A percentile compares a stretch with the other conserved stretches of the same genome.
Evolutionary conservation across 1,284 basidiomycete genomes (phyloP).

Genomic region (Ganoderma resinaceum): DNA sequence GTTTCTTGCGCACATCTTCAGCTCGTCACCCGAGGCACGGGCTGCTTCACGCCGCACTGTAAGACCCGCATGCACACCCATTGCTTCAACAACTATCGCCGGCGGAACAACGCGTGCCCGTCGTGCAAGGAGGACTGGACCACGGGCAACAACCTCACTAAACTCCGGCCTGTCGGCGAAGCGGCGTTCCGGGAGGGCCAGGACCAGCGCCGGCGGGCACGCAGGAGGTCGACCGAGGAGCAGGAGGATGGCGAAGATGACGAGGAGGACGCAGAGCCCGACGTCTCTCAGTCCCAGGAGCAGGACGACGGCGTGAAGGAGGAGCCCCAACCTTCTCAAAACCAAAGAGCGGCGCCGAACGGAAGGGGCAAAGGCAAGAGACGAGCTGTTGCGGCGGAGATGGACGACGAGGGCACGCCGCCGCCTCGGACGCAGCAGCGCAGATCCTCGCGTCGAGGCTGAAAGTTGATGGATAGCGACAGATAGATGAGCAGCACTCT

Average conservation of each 20-base stretch:
- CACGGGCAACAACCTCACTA: constrained; percentile 44
- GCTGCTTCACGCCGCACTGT: constrained; percentile 71
- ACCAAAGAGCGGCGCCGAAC: constrained; percentile 37
- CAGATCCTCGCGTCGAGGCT: constrained; percentile 25
- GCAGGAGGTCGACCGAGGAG: constrained; percentile 41
- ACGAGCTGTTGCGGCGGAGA: constrained; percentile 39
- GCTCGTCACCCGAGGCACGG: constrained; percentile 72
- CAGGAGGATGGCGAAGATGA: constrained; percentile 53
- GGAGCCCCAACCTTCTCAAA: constrained; percentile 38
- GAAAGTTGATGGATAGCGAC: constrained; percentile 2
- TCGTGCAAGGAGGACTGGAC: constrained; percentile 68
- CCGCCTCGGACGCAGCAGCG: constrained; percentile 35
- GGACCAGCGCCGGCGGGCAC: constrained; percentile 57
- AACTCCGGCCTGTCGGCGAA: constrained; percentile 67
- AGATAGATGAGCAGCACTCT: constrained; percentile 5
- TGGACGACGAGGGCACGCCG: constrained; percentile 43
- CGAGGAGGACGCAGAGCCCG: constrained; percentile 52
- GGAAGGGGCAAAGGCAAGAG: constrained; percentile 39
- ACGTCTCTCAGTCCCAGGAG: constrained; percentile 45
- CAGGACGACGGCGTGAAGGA: constrained; percentile 47
- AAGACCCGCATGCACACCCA: constrained; percentile 69
- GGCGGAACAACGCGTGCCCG: constrained; percentile 57
- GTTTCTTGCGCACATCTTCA: constrained; percentile 37
- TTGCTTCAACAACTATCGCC: constrained; percentile 62
- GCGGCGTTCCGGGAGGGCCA: constrained; percentile 65